Conservation (phyloP, 1,284 basidiomycete species). For the Hymenochaete sp. region DNA sequence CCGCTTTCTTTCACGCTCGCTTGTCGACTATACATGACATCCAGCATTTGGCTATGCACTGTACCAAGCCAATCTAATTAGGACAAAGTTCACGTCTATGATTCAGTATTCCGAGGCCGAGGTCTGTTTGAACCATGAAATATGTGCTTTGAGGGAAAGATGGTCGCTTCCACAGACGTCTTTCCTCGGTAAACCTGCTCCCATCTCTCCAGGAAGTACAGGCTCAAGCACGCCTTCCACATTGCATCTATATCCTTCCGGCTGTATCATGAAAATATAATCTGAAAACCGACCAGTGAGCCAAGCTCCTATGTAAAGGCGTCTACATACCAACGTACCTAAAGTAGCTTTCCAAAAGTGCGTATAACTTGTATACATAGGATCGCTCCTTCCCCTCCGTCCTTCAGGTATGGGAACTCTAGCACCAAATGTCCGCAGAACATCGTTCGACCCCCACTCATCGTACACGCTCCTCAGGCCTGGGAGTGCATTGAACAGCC, state of each 20-base stretch:
- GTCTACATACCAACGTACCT: slow-evolving; percentile 37
- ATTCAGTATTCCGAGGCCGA: neutral
- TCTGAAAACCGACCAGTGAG: slow-evolving; percentile 38
- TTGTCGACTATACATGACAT: neutral
- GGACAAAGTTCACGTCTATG: neutral
- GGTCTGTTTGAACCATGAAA: slow-evolving; percentile 28
- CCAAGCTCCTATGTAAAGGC: neutral
- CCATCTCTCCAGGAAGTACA: slow-evolving; percentile 53
- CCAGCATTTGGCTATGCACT: no score
- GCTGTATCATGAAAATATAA: slow-evolving; percentile 73
- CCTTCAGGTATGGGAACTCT: slow-evolving; percentile 33
- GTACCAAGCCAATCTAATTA: no score
- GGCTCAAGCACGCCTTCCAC: slow-evolving; percentile 61
- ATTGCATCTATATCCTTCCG: slow-evolving; percentile 29
- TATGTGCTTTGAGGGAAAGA: slow-evolving; percentile 61
- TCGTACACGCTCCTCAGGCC: slow-evolving; percentile 53
- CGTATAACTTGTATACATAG: slow-evolving; percentile 74
- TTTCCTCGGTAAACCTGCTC: slow-evolving; percentile 70
- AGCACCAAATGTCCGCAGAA: slow-evolving; percentile 40
- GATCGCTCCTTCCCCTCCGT: slow-evolving; percentile 54
- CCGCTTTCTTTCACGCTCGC: neutral
- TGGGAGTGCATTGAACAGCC: slow-evolving; percentile 36
- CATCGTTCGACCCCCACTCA: slow-evolving; percentile 19
- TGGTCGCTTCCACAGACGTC: slow-evolving; percentile 85
- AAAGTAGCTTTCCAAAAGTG: slow-evolving; percentile 74